phyloP scores from a whole-genome alignment of 2,329 filamentous ascomycete genomes.

The Alternaria tenuissima region DNA sequence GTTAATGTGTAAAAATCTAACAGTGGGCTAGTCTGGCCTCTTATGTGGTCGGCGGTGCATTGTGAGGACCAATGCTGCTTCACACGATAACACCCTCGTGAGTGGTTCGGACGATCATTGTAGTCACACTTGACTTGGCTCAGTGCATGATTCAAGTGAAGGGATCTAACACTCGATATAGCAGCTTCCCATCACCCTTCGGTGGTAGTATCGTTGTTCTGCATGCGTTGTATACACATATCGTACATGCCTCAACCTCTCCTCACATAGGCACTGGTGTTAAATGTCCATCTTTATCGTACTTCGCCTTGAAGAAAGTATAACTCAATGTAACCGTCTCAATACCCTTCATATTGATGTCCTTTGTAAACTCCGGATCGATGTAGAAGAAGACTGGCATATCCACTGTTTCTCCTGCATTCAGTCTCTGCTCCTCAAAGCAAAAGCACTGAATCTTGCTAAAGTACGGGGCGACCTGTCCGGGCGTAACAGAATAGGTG shows the following conservation, averaged over 20 bases:
- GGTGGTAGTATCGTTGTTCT: too few species aligned
- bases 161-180: background rate
- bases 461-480: slow-evolving; percentile 95
- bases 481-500: slow-evolving; percentile 96
- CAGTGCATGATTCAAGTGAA: background rate
- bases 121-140: background rate
- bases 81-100: background rate
- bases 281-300: slow-evolving; percentile 80
- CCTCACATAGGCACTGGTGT: slow-evolving; percentile 59
- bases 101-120: background rate
- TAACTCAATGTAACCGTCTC: slow-evolving; percentile 96
- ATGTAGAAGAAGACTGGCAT: slow-evolving; percentile 99
- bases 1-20: background rate
- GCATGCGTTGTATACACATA: too few species aligned
- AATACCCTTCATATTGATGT: slow-evolving; percentile 90
- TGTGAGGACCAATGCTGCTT: background rate
- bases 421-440: slow-evolving; percentile 93
- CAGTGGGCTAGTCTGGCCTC: too few species aligned
- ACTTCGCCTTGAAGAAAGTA: slow-evolving; percentile 95
- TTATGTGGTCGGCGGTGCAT: background rate
- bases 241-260: too few species aligned
- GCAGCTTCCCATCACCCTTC: too few species aligned
- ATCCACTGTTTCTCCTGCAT: slow-evolving; percentile 95
- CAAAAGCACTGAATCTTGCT: slow-evolving; percentile 99
- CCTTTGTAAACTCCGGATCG: slow-evolving; percentile 91